phyloP scores from a whole-genome alignment of 2,329 filamentous ascomycete genomes.

The Xylaria sp. region DNA sequence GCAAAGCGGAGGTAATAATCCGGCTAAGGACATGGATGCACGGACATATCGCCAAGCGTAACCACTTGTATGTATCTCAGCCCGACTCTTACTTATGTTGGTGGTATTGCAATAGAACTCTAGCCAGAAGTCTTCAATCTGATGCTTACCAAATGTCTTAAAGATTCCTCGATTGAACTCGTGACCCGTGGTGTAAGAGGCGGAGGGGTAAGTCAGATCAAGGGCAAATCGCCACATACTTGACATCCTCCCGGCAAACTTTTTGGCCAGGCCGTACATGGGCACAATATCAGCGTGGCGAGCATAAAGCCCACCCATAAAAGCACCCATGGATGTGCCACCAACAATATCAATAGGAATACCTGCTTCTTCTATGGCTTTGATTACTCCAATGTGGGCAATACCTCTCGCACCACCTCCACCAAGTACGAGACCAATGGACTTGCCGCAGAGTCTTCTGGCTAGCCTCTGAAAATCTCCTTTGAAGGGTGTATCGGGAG shows the following conservation, averaged over 20 bases:
- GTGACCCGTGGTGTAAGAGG: conserved; percentile 96
- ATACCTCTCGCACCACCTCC: conserved; percentile 94
- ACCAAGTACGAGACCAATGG: conserved; percentile 91
- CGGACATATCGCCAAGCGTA: conserved; percentile 98
- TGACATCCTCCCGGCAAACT: conserved; percentile 97
- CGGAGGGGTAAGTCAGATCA: conserved; percentile 94
- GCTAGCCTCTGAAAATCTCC: conserved; percentile 96
- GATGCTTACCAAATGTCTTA: conserved; percentile 95
- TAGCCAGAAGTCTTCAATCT: conserved; percentile 99
- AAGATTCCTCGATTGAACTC: conserved; percentile 99
- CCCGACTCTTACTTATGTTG: conserved; percentile 93
- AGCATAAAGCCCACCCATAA: conserved; percentile 94
- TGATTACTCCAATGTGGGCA: conserved; percentile 91
- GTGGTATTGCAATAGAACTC: conserved; percentile 99
- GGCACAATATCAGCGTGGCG: conserved; percentile 96
- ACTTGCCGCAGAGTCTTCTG: conserved; percentile 89
- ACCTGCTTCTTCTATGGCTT: conserved; percentile 93
- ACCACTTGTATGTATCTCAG: conserved; percentile 93
- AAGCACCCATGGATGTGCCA: conserved; percentile 94
- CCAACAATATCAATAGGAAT: conserved; percentile 96
- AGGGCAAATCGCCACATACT: conserved; percentile 99
- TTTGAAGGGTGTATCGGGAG: conserved; percentile 91
- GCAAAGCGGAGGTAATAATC: conserved; percentile 90
- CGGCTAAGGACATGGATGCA: conserved; percentile 95
- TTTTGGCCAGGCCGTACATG: conserved; percentile 96